Evolutionary conservation across 768 basidiomycete species (phyloP).

Genomic region (Floccularia luteovirens): DNA sequence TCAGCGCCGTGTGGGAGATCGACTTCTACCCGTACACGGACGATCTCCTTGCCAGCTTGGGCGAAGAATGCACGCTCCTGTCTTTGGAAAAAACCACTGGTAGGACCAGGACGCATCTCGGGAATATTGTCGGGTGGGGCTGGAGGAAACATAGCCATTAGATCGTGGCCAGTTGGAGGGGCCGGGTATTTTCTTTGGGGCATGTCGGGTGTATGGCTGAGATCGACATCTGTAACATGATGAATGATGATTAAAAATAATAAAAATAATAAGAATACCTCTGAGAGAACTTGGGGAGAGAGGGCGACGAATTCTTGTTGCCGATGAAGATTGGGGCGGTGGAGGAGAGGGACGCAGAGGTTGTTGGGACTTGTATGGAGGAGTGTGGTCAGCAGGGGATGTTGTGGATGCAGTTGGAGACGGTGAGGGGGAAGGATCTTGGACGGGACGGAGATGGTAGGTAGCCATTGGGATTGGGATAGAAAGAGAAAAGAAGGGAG

Average conservation of each 20-base stretch:
- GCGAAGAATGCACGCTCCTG: slow-evolving; percentile 81
- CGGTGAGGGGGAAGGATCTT: slow-evolving; percentile 38
- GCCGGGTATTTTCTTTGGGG: slow-evolving; percentile 57
- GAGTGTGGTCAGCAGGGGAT: slow-evolving; percentile 36
- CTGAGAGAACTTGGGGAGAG: slow-evolving; percentile 57
- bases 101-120: slow-evolving; percentile 55
- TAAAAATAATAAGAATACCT: slow-evolving; percentile 26
- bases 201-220: slow-evolving; percentile 43
- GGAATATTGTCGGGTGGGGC: slow-evolving; percentile 51
- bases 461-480: slow-evolving; percentile 12
- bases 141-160: slow-evolving; percentile 81
- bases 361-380: slow-evolving; percentile 19
- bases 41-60: slow-evolving; percentile 70
- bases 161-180: slow-evolving; percentile 74
- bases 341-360: slow-evolving; percentile 21
- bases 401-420: slow-evolving; percentile 44
- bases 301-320: slow-evolving; percentile 38
- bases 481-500: slow-evolving; percentile 5
- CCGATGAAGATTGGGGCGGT: slow-evolving; percentile 19
- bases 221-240: slow-evolving; percentile 47
- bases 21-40: slow-evolving; percentile 66
- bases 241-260: background rate
- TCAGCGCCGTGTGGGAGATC: slow-evolving; percentile 38
- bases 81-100: slow-evolving; percentile 64
- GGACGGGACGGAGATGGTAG: slow-evolving; percentile 54